Base-by-base conservation (phyloP, 2,329 filamentous ascomycete genomes). In the Aspergillus neoniger region DNA sequence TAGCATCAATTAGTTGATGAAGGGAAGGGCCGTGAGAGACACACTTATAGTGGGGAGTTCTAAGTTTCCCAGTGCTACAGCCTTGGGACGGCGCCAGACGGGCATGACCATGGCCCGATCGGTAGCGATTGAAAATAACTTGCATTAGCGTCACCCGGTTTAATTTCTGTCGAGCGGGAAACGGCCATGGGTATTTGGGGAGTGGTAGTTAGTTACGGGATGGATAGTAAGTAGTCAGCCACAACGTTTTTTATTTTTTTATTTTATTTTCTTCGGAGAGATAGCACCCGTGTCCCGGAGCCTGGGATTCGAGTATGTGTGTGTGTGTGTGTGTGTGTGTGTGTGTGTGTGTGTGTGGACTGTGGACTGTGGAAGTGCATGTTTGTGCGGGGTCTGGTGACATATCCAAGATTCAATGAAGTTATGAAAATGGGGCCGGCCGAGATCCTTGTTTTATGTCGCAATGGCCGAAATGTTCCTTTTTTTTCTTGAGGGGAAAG, bases 141-240 rank as follows among this genome's bases (percentile, higher is more conserved):
- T 74, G 74, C 74, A 75, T 76, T 75, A 76, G 74, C 70, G 72
- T 60, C 63, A 63, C 65, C 66, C 67, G 67, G 70, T 65, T 68
- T 65, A 61, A 32, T 17, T 59, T 25, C 51, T 56, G 50, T 55
- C 47, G 32, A 56, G 30, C 23, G 52, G 48, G 51, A 55, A 28
- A 17, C 25, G 55, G 51, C 51, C 30, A 56, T 56, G 17, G 36
- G 23, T 36, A 23, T 28, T 17, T 49, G 30, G 21, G 23, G 23
- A 17, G 12, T 36, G 41, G 36, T 51, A 28, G 25, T 28, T 28
- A 28, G 7, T 8, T 25, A 50, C 25, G 25, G 47, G 9, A 15
- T 32, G 12, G 19, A 19, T 14, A 49, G 28, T 30, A 7, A 7
- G 25, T 49, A 28, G 41, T 32, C 10, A 50, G 28, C 28, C 47